Percentiles rank a stretch among this genome's conserved stretches.
These are phyloP conservation scores for Peronospora belbahrii DNA, from an alignment of 352 stramenopile species.

Conservation along the genomic window DNA sequence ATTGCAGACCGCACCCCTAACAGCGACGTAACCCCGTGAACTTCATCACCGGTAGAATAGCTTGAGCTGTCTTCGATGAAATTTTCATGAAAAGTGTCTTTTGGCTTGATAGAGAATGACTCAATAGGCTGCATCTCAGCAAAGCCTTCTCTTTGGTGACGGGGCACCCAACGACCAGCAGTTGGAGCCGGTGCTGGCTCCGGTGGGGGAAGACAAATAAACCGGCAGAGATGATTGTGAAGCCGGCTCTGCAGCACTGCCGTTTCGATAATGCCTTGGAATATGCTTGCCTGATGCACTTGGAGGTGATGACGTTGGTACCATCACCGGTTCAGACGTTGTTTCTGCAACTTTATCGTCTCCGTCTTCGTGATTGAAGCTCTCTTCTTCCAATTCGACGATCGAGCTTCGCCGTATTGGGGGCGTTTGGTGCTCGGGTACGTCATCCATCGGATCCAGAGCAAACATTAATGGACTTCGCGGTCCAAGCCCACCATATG, in stretches of 20 bases:
- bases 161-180: conserved; percentile 43
- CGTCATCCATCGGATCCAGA: conserved; percentile 66
- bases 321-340: conserved; percentile 21
- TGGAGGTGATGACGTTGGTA: conserved; percentile 50
- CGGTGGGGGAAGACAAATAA: conserved; percentile 30
- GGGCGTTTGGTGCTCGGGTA: conserved; percentile 32
- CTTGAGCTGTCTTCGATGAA: conserved; percentile 60
- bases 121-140: conserved; percentile 42
- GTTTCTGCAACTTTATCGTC: conserved; percentile 13
- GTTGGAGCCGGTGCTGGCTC: conserved; percentile 30
- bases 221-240: conserved; percentile 30
- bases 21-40: conserved; percentile 73
- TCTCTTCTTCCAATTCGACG: conserved; percentile 22
- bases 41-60: conserved; percentile 58
- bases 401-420: conserved; percentile 10
- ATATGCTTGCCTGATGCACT: conserved; percentile 61
- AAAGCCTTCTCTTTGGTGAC: conserved; percentile 48
- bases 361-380: conserved; percentile 12
- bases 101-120: conserved; percentile 32
- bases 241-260: conserved; percentile 35
- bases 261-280: conserved; percentile 65
- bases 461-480: conserved; percentile 73
- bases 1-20: conserved; percentile 66
- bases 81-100: conserved; percentile 48
- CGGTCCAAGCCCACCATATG: conserved; percentile 45